Evolutionary conservation across 306 rosid species (phyloP).

Genomic region (Gastrolobium villosum): DNA sequence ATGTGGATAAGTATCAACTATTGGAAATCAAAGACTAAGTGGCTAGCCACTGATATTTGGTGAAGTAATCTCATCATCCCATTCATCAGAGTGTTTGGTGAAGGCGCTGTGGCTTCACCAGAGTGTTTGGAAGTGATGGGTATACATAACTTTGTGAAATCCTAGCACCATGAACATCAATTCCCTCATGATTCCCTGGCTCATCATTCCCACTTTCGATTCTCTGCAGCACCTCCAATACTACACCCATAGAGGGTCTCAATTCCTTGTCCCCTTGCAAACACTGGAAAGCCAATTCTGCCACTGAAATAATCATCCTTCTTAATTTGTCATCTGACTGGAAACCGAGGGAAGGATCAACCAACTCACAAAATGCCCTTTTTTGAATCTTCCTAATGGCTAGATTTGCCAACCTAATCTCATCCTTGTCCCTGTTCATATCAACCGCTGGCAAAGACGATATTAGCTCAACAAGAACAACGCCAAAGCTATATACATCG

Average conservation of each 20-base stretch:
- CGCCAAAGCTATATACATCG: constrained; percentile 75
- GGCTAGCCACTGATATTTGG: constrained; percentile 45
- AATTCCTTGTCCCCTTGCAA: constrained; percentile 44
- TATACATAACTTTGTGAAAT: constrained; percentile 11
- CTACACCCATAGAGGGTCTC: constrained; percentile 55
- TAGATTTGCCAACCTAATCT: constrained; percentile 46
- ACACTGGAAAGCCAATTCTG: constrained; percentile 50
- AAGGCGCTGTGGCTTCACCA: constrained; percentile 44
- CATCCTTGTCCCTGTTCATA: constrained; percentile 51
- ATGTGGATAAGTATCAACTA: background rate
- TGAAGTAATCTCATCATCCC: constrained; percentile 49
- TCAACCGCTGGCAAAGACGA: constrained; percentile 77
- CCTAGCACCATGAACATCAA: constrained; percentile 18
- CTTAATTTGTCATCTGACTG: constrained; percentile 32
- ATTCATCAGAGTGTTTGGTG: constrained; percentile 49
- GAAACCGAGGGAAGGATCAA: constrained; percentile 50
- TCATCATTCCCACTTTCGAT: constrained; percentile 38
- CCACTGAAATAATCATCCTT: constrained; percentile 37
- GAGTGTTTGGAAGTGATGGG: constrained; percentile 45
- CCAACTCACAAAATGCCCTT: constrained; percentile 13
- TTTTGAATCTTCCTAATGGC: constrained; percentile 46
- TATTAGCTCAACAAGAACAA: constrained; percentile 68
- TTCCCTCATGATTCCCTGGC: constrained; percentile 21
- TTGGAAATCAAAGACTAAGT: constrained; percentile 4
- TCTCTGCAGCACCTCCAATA: constrained; percentile 38